phyloP scores from a whole-genome alignment of 345 rosid genomes.

The Microcos paniculata region DNA sequence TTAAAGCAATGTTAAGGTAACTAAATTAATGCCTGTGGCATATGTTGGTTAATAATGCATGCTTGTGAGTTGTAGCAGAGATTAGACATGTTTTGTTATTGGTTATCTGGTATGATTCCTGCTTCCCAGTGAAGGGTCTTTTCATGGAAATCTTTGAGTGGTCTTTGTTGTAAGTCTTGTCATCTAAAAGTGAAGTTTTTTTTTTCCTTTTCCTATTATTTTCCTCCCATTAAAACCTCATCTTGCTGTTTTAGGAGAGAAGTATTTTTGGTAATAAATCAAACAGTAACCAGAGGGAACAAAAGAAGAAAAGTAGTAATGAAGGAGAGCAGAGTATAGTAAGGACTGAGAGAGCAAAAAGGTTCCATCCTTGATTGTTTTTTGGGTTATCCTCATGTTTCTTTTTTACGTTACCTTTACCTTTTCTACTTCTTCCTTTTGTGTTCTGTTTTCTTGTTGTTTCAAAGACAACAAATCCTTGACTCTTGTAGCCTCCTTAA shows the following conservation, averaged over 20 bases:
- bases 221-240: background rate
- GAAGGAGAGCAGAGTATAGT: background rate
- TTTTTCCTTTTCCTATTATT: background rate
- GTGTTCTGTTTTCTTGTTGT: constrained; percentile 5
- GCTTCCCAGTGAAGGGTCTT: constrained; percentile 28
- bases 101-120: constrained; percentile 19
- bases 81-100: constrained; percentile 11
- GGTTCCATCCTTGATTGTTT: background rate
- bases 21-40: background rate
- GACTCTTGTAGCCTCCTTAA: constrained; percentile 24
- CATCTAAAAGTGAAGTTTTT: constrained; percentile 19
- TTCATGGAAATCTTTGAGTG: constrained; percentile 24
- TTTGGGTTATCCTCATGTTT: background rate
- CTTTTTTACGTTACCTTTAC: background rate
- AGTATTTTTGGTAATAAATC: constrained; percentile 16
- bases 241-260: constrained; percentile 26
- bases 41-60: background rate
- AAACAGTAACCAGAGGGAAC: constrained; percentile 13
- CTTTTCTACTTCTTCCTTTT: background rate
- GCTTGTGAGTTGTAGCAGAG: constrained; percentile 6
- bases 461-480: constrained; percentile 18
- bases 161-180: constrained; percentile 36
- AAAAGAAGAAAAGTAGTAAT: constrained; percentile 16
- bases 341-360: background rate
- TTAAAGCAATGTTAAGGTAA: background rate